These are phyloP conservation scores for Bruguiera gymnorhiza DNA, from an alignment of 345 rosid genomes.

Conservation along the genomic window DNA sequence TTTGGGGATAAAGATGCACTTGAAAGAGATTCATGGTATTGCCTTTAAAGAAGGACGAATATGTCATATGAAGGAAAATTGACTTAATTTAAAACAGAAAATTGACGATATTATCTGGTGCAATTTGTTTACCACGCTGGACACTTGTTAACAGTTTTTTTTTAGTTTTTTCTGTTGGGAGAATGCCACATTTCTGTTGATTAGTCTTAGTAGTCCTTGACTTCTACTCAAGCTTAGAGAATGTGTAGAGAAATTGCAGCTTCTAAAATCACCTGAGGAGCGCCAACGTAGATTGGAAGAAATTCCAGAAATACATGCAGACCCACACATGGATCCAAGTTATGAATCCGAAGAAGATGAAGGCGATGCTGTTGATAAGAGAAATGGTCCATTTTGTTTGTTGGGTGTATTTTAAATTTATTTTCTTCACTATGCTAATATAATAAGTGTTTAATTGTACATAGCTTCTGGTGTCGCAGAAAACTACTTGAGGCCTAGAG, in stretches of 20 bases:
- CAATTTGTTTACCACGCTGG: no score
- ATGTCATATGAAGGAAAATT: no score
- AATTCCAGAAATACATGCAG: constrained; percentile 90
- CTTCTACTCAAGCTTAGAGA: constrained; percentile 82
- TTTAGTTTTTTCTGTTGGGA: no score
- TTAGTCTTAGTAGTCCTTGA: constrained; percentile 47
- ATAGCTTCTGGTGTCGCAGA: constrained; percentile 44
- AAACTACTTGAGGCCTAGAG: constrained; percentile 49
- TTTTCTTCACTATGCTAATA: neutral
- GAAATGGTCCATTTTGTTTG: constrained; percentile 49
- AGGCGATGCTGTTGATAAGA: constrained; percentile 57
- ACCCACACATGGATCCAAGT: constrained; percentile 98
- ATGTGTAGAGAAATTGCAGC: constrained; percentile 96
- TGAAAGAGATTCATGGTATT: no score
- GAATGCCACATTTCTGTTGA: neutral
- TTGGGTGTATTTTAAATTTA: neutral
- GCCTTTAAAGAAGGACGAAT: no score
- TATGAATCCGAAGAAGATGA: constrained; percentile 88
- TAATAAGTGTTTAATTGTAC: constrained; percentile 15
- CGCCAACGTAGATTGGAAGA: constrained; percentile 90
- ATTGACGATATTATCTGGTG: no score
- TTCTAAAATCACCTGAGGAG: constrained; percentile 87
- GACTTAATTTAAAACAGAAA: no score
- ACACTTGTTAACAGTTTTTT: no score
- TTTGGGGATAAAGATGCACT: neutral